phyloP scores from a whole-genome alignment of 768 basidiomycete species.

The Ramaria sp. region DNA sequence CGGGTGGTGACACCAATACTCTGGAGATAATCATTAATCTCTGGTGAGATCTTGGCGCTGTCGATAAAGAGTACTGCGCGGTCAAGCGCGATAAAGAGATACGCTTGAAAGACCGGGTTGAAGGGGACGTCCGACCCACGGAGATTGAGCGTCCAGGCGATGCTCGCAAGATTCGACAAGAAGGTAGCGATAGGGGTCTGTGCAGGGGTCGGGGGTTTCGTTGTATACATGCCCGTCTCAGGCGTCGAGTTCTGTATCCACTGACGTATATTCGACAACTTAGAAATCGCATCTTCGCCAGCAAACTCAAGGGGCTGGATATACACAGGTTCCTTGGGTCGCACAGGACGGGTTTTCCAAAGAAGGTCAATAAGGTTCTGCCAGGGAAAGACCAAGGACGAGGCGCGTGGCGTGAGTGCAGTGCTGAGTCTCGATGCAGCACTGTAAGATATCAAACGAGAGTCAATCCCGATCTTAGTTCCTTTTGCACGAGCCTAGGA shows the following conservation, averaged over 20 bases:
- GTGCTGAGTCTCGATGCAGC: slow-evolving; percentile 51
- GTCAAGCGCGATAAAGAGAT: slow-evolving; percentile 61
- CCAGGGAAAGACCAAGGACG: slow-evolving; percentile 69
- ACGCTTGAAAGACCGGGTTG: slow-evolving; percentile 88
- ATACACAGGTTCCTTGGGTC: slow-evolving; percentile 54
- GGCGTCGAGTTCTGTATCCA: slow-evolving; percentile 60
- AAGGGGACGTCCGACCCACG: slow-evolving; percentile 85
- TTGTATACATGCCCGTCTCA: slow-evolving; percentile 51
- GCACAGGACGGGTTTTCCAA: slow-evolving; percentile 69
- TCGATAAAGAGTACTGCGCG: slow-evolving; percentile 68
- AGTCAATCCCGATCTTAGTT: slow-evolving; percentile 69
- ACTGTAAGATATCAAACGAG: slow-evolving; percentile 70
- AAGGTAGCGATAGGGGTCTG: slow-evolving; percentile 62
- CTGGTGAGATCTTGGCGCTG: slow-evolving; percentile 44
- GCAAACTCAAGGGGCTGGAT: slow-evolving; percentile 65
- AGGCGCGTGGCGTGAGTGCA: slow-evolving; percentile 40
- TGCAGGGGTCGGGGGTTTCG: slow-evolving; percentile 43
- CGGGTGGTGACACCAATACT: slow-evolving; percentile 44
- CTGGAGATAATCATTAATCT: slow-evolving; percentile 48
- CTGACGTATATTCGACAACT: slow-evolving; percentile 56
- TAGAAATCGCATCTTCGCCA: slow-evolving; percentile 52
- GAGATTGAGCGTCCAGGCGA: slow-evolving; percentile 82
- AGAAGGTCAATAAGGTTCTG: slow-evolving; percentile 77
- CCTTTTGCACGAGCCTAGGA: slow-evolving; percentile 30
- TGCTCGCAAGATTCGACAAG: slow-evolving; percentile 47